Percentiles rank a stretch among this genome's conserved stretches.
Conservation (phyloP, 2,329 filamentous ascomycete species). For the Dothiorella sarmentorum region DNA sequence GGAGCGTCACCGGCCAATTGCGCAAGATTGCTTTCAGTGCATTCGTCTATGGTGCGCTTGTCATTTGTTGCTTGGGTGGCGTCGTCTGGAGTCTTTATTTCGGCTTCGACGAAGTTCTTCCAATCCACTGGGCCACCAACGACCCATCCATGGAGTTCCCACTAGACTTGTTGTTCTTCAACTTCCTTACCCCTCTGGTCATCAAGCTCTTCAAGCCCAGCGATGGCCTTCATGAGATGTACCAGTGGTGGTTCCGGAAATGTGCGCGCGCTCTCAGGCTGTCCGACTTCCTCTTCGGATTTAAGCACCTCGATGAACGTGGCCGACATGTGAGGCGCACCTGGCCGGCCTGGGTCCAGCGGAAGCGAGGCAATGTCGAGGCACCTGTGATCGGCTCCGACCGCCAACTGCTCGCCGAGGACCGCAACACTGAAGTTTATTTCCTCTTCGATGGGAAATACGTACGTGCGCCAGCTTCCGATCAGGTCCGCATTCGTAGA, state of each 20-base stretch:
- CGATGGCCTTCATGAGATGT: conserved; percentile 78
- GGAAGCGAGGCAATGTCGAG: conserved; percentile 39
- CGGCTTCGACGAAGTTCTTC: conserved; percentile 68
- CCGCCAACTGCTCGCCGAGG: conserved; percentile 29
- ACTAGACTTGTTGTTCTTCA: conserved; percentile 91
- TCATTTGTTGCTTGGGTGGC: conserved; percentile 88
- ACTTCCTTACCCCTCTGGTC: conserved; percentile 87
- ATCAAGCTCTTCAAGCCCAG: conserved; percentile 82
- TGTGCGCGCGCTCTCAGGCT: conserved; percentile 78
- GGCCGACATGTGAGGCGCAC: conserved; percentile 60
- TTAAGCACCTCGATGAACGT: conserved; percentile 77
- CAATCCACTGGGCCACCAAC: conserved; percentile 89
- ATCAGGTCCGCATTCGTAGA: conserved; percentile 91
- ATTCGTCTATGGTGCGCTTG: conserved; percentile 88
- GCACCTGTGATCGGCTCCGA: conserved; percentile 35
- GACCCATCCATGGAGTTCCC: conserved; percentile 93
- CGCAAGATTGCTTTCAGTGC: conserved; percentile 96
- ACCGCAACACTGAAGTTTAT: conserved; percentile 42
- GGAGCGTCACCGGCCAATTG: conserved; percentile 86
- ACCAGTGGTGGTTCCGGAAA: conserved; percentile 92
- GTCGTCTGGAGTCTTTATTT: conserved; percentile 88
- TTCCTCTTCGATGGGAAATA: conserved; percentile 74
- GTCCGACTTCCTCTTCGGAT: conserved; percentile 90
- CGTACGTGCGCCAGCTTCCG: conserved; percentile 88
- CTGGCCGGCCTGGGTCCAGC: conserved; percentile 57